Percentiles rank a stretch among this genome's conserved stretches.
Conservation (phyloP, 1,284 basidiomycete species). For the Sphagnurus paluster region DNA sequence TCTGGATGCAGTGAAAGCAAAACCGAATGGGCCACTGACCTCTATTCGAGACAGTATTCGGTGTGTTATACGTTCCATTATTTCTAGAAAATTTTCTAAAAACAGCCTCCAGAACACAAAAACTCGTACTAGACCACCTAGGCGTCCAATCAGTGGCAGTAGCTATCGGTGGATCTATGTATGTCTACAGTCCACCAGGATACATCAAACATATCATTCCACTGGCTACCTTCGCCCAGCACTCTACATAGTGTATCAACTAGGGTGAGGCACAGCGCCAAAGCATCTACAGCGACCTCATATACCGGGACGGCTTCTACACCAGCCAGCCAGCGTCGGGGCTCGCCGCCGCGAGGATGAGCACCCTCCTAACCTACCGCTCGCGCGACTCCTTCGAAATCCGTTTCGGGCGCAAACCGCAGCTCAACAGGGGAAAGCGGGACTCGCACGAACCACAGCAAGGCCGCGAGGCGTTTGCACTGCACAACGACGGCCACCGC, state of each 20-base stretch:
- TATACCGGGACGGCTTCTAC: constrained; percentile 89
- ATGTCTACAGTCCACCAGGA: constrained; percentile 85
- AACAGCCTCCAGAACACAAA: constrained; percentile 70
- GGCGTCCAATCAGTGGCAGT: constrained; percentile 83
- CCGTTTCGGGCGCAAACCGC: constrained; percentile 87
- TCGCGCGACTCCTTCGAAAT: constrained; percentile 93
- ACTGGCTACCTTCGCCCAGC: constrained; percentile 90
- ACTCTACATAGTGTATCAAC: constrained; percentile 98
- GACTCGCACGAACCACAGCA: not conserved
- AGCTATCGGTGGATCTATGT: constrained; percentile 97
- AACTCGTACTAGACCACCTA: constrained; percentile 82
- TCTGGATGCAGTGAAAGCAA: constrained; percentile 74
- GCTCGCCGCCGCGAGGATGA: constrained; percentile 92
- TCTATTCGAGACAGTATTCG: constrained; percentile 92
- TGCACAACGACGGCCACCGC: not conserved
- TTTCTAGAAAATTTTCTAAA: not conserved
- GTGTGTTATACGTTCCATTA: constrained; percentile 42
- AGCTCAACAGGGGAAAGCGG: constrained; percentile 33
- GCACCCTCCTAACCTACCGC: constrained; percentile 92
- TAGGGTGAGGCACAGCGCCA: constrained; percentile 99
- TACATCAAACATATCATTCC: constrained; percentile 87
- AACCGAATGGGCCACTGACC: constrained; percentile 85
- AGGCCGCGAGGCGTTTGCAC: not conserved
- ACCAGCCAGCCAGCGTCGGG: constrained; percentile 75
- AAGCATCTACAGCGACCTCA: constrained; percentile 93